These are phyloP conservation scores for Ustilago trichophora DNA, from an alignment of 1,284 basidiomycete genomes.

Conservation along the genomic window DNA sequence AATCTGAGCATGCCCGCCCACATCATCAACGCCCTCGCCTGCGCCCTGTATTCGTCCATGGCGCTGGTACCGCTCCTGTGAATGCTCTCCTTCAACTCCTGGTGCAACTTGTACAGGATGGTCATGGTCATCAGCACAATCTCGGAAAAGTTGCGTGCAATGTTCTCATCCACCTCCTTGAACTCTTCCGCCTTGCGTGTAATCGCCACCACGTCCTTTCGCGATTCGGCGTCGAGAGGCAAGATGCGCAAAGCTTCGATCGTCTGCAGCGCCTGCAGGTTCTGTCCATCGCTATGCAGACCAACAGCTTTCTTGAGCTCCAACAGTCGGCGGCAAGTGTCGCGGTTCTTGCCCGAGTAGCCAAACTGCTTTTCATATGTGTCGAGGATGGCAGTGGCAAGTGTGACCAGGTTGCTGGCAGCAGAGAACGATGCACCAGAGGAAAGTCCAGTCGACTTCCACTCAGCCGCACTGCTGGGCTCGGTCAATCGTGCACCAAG, in stretches of 20 bases:
- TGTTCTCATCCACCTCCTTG: constrained; percentile 82
- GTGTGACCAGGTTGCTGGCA: constrained; percentile 76
- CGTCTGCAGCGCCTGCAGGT: constrained; percentile 82
- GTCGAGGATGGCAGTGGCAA: constrained; percentile 82
- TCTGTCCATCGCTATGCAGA: constrained; percentile 77
- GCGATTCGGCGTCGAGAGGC: constrained; percentile 75
- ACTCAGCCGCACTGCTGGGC: constrained; percentile 40
- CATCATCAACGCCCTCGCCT: constrained; percentile 65
- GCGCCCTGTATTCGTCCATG: constrained; percentile 59
- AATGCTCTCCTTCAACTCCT: constrained; percentile 59
- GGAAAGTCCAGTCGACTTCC: constrained; percentile 32
- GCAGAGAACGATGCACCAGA: constrained; percentile 71
- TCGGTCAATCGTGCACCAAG: constrained; percentile 75
- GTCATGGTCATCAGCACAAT: constrained; percentile 95
- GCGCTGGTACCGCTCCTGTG: constrained; percentile 46
- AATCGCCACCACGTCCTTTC: constrained; percentile 80
- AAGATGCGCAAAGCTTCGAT: constrained; percentile 90
- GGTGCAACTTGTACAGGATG: constrained; percentile 73
- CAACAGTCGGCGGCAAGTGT: constrained; percentile 74
- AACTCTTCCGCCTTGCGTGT: constrained; percentile 89
- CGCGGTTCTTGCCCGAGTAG: constrained; percentile 79
- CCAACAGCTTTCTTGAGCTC: constrained; percentile 83
- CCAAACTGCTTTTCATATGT: constrained; percentile 79
- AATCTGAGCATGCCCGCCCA: constrained; percentile 66
- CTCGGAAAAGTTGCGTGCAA: constrained; percentile 87